Percentiles rank a stretch among this genome's conserved stretches.
These are phyloP conservation scores for Candida orba DNA, from an alignment of 805 yeast species.

Conservation along the genomic window DNA sequence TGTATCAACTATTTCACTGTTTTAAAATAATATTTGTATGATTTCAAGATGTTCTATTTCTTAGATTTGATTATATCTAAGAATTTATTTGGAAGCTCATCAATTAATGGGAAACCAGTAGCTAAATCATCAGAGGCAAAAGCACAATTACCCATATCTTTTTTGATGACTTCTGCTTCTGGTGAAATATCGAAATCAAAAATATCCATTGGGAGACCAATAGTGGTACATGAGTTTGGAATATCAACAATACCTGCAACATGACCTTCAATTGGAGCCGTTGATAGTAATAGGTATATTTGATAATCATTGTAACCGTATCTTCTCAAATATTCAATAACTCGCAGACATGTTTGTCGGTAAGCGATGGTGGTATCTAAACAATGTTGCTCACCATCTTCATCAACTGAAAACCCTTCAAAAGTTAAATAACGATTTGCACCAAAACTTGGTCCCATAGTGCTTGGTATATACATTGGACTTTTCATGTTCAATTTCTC, in stretches of 20 bases:
- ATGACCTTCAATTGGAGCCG: slow-evolving; percentile 47
- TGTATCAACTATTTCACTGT: too few relatives aligned
- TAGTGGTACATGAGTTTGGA: slow-evolving; percentile 45
- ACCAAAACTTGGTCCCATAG: slow-evolving; percentile 41
- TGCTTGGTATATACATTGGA: slow-evolving; percentile 44
- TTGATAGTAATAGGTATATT: slow-evolving; percentile 35
- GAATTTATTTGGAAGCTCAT: slow-evolving; percentile 13
- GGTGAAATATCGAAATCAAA: slow-evolving; percentile 43
- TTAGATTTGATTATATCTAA: slow-evolving; percentile 1
- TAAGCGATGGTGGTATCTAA: slow-evolving; percentile 45
- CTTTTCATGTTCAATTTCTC: slow-evolving; percentile 32
- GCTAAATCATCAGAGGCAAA: slow-evolving; percentile 19
- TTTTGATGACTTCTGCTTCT: slow-evolving; percentile 23
- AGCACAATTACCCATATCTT: slow-evolving; percentile 35
- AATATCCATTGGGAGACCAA: slow-evolving; percentile 45
- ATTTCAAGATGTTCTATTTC: background rate
- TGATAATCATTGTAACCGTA: slow-evolving; percentile 47
- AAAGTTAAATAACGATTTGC: slow-evolving; percentile 43
- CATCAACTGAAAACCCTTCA: slow-evolving; percentile 48
- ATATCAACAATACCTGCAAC: slow-evolving; percentile 46
- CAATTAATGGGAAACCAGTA: slow-evolving; percentile 9
- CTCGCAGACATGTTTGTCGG: slow-evolving; percentile 42
- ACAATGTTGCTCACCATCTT: slow-evolving; percentile 37
- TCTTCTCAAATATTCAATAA: slow-evolving; percentile 41
- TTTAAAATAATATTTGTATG: too few relatives aligned